Evolutionary conservation across 2,329 filamentous ascomycete species (phyloP), one percentile per base, ranked within the genome.

Genomic region (Orbilia oligospora): DNA sequence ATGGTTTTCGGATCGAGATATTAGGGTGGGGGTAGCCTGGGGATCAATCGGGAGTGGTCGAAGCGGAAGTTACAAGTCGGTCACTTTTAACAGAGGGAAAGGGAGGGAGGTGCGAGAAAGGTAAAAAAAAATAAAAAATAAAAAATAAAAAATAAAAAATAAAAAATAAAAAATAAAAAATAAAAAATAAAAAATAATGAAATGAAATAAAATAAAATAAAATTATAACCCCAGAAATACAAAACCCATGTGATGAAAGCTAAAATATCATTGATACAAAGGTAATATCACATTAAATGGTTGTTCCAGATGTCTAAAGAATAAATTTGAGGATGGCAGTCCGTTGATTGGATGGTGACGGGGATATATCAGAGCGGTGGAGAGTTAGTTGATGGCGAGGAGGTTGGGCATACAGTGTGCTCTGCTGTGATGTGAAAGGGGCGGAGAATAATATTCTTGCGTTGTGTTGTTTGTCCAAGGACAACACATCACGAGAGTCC

Each of bases 1-100:
- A 61, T 44, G 10, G 56, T 9, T 20, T 61, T 61, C 56, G 56
- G 46, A 6, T 53, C 18, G 56, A 44, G 12, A 27, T 14, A 36
- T 53, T 66, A 41, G 46, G 10, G 30, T 67, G 46, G 27, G 18
- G 24, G 46, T 22, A 10, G 56, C 12, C 20, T 44, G 9, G 36
- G 4, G 36, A 61, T 61, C 33, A 49, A 65, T 65, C 41, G 41
- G 46, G 61, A 49, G 46, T 48, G 61, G 41, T 65, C 61, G 61
- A 65, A 65, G 61, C 41, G 61, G 46, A 30, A 49, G 46, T 49
- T 49, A 49, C 30, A 18, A 48, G 58, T 38, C n/a, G 44, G 61
- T 48, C 41, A 51, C 41, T 33, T 44, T 44, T n/a, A n/a, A n/a
- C n/a, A n/a, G n/a, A n/a, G n/a, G n/a, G n/a, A n/a, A n/a, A n/a